Base-by-base conservation (phyloP, 1,284 basidiomycete genomes). In the Malassezia cuniculi region DNA sequence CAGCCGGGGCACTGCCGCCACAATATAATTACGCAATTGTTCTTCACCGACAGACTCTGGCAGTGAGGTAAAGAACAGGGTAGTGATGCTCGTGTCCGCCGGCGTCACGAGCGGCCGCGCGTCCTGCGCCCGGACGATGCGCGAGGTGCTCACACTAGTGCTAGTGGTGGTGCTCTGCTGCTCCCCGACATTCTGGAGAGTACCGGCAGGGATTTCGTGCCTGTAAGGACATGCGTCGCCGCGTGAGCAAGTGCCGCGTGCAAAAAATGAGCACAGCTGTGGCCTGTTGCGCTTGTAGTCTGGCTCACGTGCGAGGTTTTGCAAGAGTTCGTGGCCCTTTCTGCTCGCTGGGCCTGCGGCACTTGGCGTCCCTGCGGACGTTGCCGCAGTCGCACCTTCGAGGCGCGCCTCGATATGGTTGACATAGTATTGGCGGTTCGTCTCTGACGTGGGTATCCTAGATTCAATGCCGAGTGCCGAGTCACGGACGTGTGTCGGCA, bases 401-500 rank as follows among this genome's bases (percentile, higher is more conserved):
- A 83, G 81, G 74, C 87, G 81, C 36, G 74, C 74, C 69, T 94
- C 89, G 76, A 53, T 50, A 7, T 33, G 47, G 36, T 68, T 48
- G 5, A 66, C 90, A 69, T 85, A 94, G 69, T 90, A 97, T 71
- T 95, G 87, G 60, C 68, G 42, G 68, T 97, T 97, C 71, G 95
- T 84, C 60, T 95, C 87, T 60, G 84, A 87, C 35, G 80, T 86
- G 6, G 90, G 93, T 1, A 87, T 89, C 53, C 84, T 80, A 59
- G 78, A 82, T 69, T 85, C 77, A 28, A 85, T 64, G 8, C 81
- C 85, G 31, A 99, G 70, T 6, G 93, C 93, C 0, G 89, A 90
- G 68, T 99, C 93, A 44, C 93, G 75, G 11, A 97, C 89, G 74
- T 99, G 93, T 0, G 87, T 89, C 1, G 93, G 93, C 31, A 99